These are phyloP conservation scores for Thymus mandschuricus DNA, from an alignment of 257 asterid species.

Conservation along the genomic window DNA sequence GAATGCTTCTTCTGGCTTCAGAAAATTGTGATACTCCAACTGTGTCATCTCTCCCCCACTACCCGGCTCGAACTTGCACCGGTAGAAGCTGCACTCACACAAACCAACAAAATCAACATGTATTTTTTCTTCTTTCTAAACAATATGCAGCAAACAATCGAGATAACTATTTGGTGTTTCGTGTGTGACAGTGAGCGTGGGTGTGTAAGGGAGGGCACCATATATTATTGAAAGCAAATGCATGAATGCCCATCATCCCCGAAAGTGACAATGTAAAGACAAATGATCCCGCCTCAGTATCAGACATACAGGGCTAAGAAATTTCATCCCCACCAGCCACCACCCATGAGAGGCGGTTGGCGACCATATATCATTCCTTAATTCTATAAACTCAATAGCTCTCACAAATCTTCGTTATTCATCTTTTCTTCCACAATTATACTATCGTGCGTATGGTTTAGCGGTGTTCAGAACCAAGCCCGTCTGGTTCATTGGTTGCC, in stretches of 20 bases:
- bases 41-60: conserved; percentile 91
- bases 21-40: conserved; percentile 79
- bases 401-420: not conserved
- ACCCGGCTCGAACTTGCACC: conserved; percentile 71
- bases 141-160: not conserved
- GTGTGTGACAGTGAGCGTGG: not conserved
- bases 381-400: not conserved
- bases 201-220: not conserved
- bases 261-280: not conserved
- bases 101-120: not conserved
- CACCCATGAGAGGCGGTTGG: not conserved
- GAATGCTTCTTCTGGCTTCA: conserved; percentile 68
- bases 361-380: not conserved
- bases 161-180: not conserved
- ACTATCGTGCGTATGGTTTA: not conserved
- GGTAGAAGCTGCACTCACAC: conserved; percentile 67
- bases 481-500: not conserved
- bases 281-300: not conserved
- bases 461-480: not conserved
- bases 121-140: not conserved
- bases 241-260: not conserved
- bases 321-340: not conserved
- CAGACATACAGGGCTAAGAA: not conserved
- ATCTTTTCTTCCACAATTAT: not conserved
- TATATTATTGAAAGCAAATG: not conserved